Evolutionary conservation across 768 basidiomycete genomes (phyloP).

Genomic region (Coprinopsis strossmayeri): DNA sequence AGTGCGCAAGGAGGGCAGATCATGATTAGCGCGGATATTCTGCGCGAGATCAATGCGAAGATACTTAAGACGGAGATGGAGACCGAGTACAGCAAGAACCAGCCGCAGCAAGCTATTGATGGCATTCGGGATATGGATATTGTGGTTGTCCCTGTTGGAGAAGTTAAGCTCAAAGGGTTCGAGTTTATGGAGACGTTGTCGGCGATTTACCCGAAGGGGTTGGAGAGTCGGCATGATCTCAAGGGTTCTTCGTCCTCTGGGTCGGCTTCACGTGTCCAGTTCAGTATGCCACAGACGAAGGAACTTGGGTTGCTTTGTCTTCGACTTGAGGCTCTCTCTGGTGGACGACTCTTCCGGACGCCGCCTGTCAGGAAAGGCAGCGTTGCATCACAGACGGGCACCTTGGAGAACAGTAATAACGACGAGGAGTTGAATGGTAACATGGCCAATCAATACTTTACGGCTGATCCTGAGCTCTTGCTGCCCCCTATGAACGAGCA

Average conservation of each 20-base stretch:
- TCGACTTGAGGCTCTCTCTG: slow-evolving; percentile 71
- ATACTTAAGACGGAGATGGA: slow-evolving; percentile 48
- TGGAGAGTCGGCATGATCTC: slow-evolving; percentile 66
- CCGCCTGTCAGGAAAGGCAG: slow-evolving; percentile 39
- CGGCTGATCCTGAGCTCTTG: slow-evolving; percentile 56
- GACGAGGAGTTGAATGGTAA: slow-evolving; percentile 20
- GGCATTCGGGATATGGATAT: slow-evolving; percentile 71
- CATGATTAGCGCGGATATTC: slow-evolving; percentile 82
- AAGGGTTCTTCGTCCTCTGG: slow-evolving; percentile 24
- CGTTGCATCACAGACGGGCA: slow-evolving; percentile 20
- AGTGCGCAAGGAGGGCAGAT: slow-evolving; percentile 90
- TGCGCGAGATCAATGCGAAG: slow-evolving; percentile 70
- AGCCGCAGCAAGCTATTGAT: slow-evolving; percentile 58
- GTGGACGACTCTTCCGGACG: slow-evolving; percentile 51
- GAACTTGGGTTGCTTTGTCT: slow-evolving; percentile 69
- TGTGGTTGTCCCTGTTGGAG: slow-evolving; percentile 70
- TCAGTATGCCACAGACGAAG: slow-evolving; percentile 68
- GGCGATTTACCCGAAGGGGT: slow-evolving; percentile 69
- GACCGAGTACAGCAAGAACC: slow-evolving; percentile 54
- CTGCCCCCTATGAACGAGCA: slow-evolving; percentile 66
- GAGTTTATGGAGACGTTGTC: slow-evolving; percentile 87
- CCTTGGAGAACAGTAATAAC: slow-evolving; percentile 8
- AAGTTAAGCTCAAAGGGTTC: slow-evolving; percentile 89
- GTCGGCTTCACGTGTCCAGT: slow-evolving; percentile 45
- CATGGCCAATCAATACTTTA: slow-evolving; percentile 25